A percentile compares a stretch with the other conserved stretches of the same genome.
Conservation (phyloP, 331 rosid genomes). For the Quercus tomentella region DNA sequence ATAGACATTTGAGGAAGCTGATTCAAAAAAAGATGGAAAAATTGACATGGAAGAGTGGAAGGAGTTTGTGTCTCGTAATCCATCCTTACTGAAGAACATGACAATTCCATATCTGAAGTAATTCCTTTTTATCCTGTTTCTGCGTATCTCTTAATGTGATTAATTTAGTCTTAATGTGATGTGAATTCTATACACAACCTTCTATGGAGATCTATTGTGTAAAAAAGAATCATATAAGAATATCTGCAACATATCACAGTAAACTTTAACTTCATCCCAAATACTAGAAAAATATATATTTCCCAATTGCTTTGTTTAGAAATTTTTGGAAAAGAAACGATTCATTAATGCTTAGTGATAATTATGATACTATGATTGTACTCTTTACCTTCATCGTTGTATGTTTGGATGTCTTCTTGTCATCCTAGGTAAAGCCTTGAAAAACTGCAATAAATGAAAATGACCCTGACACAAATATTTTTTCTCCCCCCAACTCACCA, state of each 20-base stretch:
- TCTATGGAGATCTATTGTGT: not conserved
- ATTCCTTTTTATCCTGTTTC: conserved; percentile 3
- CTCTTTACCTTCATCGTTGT: no score
- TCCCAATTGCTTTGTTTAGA: no score
- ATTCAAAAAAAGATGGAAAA: conserved; percentile 25
- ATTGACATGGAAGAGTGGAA: conserved; percentile 35
- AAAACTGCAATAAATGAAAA: not conserved
- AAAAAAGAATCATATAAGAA: not conserved
- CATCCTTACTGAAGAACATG: conserved; percentile 50
- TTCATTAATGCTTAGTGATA: no score
- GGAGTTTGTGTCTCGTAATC: conserved; percentile 28
- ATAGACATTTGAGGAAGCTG: conserved; percentile 32
- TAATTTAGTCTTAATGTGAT: not conserved
- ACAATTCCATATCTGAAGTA: conserved; percentile 55
- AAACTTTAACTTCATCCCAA: not conserved
- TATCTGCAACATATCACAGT: not conserved
- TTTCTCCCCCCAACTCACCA: no score
- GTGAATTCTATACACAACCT: no score
- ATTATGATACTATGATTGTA: no score
- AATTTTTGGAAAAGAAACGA: no score
- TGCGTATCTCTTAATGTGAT: not conserved
- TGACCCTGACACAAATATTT: not conserved
- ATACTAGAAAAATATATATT: not conserved
- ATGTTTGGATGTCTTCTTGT: not conserved
- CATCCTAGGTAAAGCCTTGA: not conserved